Evolutionary conservation across 257 asterid species (phyloP), one percentile per base, ranked within the genome.

Genomic region (Salvia rosmarinus): DNA sequence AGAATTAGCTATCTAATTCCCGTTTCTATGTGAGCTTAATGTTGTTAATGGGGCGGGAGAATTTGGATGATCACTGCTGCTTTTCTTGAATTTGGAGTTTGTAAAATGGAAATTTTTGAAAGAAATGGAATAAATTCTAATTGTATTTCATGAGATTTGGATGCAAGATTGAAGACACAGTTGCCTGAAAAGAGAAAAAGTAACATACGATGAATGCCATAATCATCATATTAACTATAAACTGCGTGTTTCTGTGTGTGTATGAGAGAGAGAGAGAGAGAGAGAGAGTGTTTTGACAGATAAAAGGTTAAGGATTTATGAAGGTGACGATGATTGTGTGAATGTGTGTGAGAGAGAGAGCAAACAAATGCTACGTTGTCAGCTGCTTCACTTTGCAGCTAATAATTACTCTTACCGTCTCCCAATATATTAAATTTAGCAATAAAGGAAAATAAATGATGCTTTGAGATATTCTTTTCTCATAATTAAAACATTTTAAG

Each of bases 301-400:
- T 75, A 75, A 51, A 75, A 47, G 39, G 78, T 66, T 32, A 35
- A 46, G 73, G 81, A 76, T 67, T 73, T 68, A 77, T 68, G 84
- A 80, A 73, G 75, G 78, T 80, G 84, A 80, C 74, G 77, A 76
- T 81, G 84, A 80, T 75, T 72, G 81, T 62, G 76, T 71, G 67
- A 73, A 56, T 39, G 67, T 25, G 57, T 37, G 54, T 10, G 67
- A 40, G 71, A 28, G 46, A 32, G 67, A 0, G 64, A 6, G 67
- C 9, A 32, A 64, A 64, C 35, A 50, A 57, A 65, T 66, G 77
- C 74, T 37, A 59, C 60, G 83, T 66, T 71, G 83, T 75, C 79
- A 79, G 82, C 79, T 40, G 73, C 74, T 70, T 69, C 74, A 46
- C 73, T 79, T 76, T 80, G 84, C 68, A 80, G 77, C 77, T 76